These are phyloP conservation scores for Prunus yedoensis DNA, from an alignment of 331 rosid species.

Conservation along the genomic window DNA sequence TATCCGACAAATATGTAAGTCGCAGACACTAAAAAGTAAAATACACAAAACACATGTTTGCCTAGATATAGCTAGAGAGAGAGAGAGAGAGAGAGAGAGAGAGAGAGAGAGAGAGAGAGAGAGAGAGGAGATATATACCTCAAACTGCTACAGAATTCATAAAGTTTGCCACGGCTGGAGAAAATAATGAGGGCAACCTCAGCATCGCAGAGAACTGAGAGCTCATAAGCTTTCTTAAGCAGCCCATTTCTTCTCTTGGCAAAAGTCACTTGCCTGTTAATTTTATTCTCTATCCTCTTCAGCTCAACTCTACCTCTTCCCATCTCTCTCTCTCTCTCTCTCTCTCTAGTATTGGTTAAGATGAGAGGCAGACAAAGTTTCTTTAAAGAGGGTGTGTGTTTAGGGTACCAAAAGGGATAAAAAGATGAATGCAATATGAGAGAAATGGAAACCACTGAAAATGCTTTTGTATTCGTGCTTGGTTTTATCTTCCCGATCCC, in stretches of 20 bases:
- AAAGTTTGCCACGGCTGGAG: conserved; percentile 85
- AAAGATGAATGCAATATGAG: conserved; percentile 31
- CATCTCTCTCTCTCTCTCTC: conserved; percentile 33
- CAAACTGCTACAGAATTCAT: conserved; percentile 73
- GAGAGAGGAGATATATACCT: conserved; percentile 33
- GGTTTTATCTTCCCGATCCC: background rate
- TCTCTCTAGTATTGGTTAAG: conserved; percentile 57
- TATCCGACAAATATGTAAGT: background rate
- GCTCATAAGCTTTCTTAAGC: conserved; percentile 91
- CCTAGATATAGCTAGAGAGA: background rate
- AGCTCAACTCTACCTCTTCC: conserved; percentile 87
- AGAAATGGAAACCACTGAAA: conserved; percentile 38
- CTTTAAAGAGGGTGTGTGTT: conserved; percentile 36
- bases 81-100: background rate
- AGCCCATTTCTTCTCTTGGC: conserved; percentile 91
- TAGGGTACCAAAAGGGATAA: conserved; percentile 58
- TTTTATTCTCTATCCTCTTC: conserved; percentile 94
- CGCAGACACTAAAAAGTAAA: background rate
- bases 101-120: too few relatives aligned
- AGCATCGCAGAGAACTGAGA: too few relatives aligned
- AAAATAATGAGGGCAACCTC: conserved; percentile 88
- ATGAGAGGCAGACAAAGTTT: conserved; percentile 39
- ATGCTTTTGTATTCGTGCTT: conserved; percentile 20
- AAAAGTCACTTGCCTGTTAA: conserved; percentile 88
- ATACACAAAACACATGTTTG: background rate